Base-by-base conservation (phyloP, 1,284 basidiomycete genomes). In the Fistulinella staudtii region DNA sequence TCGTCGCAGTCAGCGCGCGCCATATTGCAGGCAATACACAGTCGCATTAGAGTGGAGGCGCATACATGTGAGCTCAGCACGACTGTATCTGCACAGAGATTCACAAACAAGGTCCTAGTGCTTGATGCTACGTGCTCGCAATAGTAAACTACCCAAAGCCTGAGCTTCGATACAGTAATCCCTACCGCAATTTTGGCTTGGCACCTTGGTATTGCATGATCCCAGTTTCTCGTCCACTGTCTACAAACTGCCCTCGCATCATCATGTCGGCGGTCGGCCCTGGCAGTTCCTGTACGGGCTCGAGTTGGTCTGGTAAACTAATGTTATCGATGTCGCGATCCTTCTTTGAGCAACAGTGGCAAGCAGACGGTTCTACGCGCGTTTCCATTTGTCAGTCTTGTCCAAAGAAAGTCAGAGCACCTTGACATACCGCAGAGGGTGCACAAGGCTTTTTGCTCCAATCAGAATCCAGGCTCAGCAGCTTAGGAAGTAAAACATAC, bases 1-100 rank as follows among this genome's bases (percentile, higher is more conserved):
- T 94, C 55, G 73, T 95, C 46, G 81, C 88, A 21, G 89, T 93
- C 51, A 93, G 93, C 60, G 80, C 80, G 28, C 76, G 77, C 27
- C 60, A 75, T 49, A 57, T 81, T 35, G 64, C 63, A 15, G 63
- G 58, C 41, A 60, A 61, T 18, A 3, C 35, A 17, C 38, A 46
- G 24, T 28, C 40, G 33, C 35, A 44, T 18, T 51, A 55, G 53
- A 17, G n/a, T 11, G 36, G 11, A 21, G 14, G n/a, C 18, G 8
- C 8, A 13, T n/a, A n/a, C n/a, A n/a, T n/a, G 23, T 10, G 14
- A 33, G 8, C 3, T 22, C 13, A 8, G 34, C 17, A 33, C n/a
- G 13, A 8, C 8, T 18, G 21, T 28, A 20, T n/a, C n/a, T n/a
- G n/a, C n/a, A n/a, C n/a, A n/a, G n/a, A n/a, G n/a, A n/a, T n/a